These are phyloP conservation scores for Dactylonectria estremocensis DNA, from an alignment of 2,329 filamentous ascomycete species.

Conservation along the genomic window DNA sequence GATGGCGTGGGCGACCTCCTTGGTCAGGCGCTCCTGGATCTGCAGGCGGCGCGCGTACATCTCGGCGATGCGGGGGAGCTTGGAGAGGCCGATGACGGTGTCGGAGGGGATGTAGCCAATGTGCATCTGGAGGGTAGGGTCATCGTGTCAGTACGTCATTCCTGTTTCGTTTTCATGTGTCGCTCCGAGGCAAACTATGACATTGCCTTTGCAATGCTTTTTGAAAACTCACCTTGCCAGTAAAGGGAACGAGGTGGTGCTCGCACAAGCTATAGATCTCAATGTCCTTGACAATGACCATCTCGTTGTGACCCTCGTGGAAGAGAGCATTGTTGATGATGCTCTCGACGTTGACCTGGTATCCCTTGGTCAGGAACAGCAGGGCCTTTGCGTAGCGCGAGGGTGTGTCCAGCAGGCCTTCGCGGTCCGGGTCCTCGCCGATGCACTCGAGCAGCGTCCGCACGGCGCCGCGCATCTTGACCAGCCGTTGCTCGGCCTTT, in stretches of 20 bases:
- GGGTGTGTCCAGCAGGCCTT: conserved; percentile 78
- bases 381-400: conserved; percentile 95
- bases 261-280: conserved; percentile 96
- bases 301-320: conserved; percentile 95
- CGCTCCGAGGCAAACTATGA: background rate
- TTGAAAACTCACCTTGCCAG: conserved; percentile 79
- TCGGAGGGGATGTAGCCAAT: conserved; percentile 97
- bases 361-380: conserved; percentile 96
- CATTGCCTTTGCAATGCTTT: background rate
- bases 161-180: background rate
- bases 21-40: conserved; percentile 96
- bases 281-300: conserved; percentile 98
- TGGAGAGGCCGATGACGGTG: conserved; percentile 94
- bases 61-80: conserved; percentile 94
- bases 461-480: conserved; percentile 74
- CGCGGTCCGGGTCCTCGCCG: conserved; percentile 77
- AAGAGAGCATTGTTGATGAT: conserved; percentile 96
- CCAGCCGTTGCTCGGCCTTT: conserved; percentile 64
- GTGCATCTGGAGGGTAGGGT: conserved; percentile 82
- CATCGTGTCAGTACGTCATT: conserved; percentile 3
- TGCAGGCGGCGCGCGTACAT: conserved; percentile 96
- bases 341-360: conserved; percentile 93
- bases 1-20: conserved; percentile 94
- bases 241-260: conserved; percentile 97
- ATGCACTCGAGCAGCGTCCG: conserved; percentile 78